These are phyloP conservation scores for Paspalum vaginatum DNA, from an alignment of 176 grass and related monocot genomes.

Conservation along the genomic window DNA sequence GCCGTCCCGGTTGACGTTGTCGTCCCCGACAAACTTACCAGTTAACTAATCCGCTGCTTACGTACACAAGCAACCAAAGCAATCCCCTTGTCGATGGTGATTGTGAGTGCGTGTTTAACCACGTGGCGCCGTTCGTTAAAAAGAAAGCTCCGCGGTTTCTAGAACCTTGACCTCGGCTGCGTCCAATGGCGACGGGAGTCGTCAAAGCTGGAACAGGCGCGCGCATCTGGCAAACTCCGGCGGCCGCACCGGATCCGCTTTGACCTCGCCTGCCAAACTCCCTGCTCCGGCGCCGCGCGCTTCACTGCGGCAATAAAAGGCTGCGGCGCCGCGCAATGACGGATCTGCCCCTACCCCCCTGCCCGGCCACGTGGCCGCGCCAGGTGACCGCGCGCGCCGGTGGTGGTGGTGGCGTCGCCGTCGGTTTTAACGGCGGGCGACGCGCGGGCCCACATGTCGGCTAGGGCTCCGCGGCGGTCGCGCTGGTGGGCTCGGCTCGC, in stretches of 20 bases:
- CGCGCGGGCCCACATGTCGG: neutral
- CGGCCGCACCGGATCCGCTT: conserved; percentile 7
- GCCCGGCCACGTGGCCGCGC: neutral
- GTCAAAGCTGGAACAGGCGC: too few species aligned
- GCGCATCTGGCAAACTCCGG: too few species aligned
- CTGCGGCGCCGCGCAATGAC: neutral
- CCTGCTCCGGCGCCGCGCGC: neutral
- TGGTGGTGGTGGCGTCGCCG: neutral
- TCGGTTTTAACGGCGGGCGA: neutral
- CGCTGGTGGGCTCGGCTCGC: neutral
- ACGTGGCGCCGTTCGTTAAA: neutral
- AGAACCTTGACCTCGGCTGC: neutral
- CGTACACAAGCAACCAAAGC: neutral
- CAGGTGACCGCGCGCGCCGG: too few species aligned
- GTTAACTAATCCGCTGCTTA: neutral
- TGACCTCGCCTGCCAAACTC: neutral
- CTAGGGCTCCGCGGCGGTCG: neutral
- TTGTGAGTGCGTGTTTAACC: neutral
- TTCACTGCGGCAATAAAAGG: neutral
- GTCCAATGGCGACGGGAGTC: too few species aligned
- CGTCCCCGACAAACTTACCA: neutral
- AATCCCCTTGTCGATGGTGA: neutral
- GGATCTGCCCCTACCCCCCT: neutral
- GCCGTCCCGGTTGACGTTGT: neutral
- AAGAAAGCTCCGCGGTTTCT: neutral